Evolutionary conservation across 768 basidiomycete species (phyloP), one percentile per base, ranked within the genome.

Genomic region (Calocybe indica): DNA sequence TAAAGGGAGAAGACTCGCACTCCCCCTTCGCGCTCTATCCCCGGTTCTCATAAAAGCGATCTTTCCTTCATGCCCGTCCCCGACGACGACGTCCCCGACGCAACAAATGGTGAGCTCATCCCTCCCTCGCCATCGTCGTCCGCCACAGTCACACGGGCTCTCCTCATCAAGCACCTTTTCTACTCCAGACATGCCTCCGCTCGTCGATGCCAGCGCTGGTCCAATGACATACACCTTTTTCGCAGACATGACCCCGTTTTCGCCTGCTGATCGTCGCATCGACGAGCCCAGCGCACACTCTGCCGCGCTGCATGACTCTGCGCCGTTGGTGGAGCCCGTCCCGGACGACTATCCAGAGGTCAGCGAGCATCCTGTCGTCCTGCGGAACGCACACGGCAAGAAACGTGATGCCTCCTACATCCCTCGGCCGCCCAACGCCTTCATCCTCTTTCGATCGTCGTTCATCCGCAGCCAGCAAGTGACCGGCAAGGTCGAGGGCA

Each of bases 351-450:
- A 51, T 15, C 46, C 49, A 52, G 37, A 48, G 40, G 11, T 43
- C 55, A 15, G 58, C 62, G 34, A 55, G 56, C 46, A 43, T 54
- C 55, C 50, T 64, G 59, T 50, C 67, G 52, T 3, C 63, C 58
- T 52, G 63, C 29, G 74, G 74, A 15, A 50, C 60, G 11, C 75
- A 72, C 81, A 84, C 58, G 73, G 72, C 48, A 84, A 79, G 70
- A 77, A 79, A 58, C 78, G 81, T 46, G 82, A 84, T 57, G 78
- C 82, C 46, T 79, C 78, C 2, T 83, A 88, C 63, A 90, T 89
- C 64, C 88, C 87, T 37, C 82, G 88, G 41, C 87, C 88, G 6
- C 87, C 87, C 22, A 90, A 88, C 65, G 87, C 88, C 50, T 90
- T 89, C 68, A 90, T 89, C 56, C 82, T 89, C 63, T 90, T 88